Evolutionary conservation across 176 grass and related monocot species (phyloP).

Genomic region (Cymbopogon citratus): DNA sequence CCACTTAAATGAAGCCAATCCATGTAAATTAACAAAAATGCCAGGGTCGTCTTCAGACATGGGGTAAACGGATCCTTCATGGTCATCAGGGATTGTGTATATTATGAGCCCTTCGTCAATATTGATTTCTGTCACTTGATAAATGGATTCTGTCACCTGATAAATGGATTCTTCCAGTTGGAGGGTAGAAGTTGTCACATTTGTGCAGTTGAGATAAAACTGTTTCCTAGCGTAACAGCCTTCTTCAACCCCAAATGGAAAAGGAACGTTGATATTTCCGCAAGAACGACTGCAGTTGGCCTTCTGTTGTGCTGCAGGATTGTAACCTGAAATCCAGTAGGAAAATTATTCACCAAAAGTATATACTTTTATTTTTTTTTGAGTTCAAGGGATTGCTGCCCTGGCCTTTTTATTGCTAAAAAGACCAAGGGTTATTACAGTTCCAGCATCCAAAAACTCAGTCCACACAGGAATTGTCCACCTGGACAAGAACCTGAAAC

Average conservation of each 20-base stretch:
- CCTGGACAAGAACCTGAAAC: too few relatives aligned
- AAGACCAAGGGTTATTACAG: too few relatives aligned
- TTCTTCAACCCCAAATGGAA: background rate
- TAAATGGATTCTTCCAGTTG: background rate
- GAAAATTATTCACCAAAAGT: background rate
- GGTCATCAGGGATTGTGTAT: background rate
- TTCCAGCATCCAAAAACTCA: too few relatives aligned
- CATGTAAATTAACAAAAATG: background rate
- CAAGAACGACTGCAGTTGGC: background rate
- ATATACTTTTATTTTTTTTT: background rate
- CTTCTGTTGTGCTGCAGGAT: background rate
- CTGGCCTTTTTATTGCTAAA: too few relatives aligned
- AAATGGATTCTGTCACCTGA: background rate
- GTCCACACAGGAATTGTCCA: too few relatives aligned
- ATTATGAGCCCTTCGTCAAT: background rate
- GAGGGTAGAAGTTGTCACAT: background rate
- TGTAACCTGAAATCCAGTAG: background rate
- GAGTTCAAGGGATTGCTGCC: too few relatives aligned
- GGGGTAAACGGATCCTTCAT: background rate
- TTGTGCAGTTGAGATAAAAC: slow-evolving; percentile 9
- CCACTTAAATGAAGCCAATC: background rate
- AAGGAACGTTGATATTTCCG: background rate
- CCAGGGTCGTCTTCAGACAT: background rate
- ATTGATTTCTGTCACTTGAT: background rate
- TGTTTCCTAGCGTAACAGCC: background rate